Base-by-base conservation (phyloP, 768 basidiomycete species). In the Russula dissimulans region DNA sequence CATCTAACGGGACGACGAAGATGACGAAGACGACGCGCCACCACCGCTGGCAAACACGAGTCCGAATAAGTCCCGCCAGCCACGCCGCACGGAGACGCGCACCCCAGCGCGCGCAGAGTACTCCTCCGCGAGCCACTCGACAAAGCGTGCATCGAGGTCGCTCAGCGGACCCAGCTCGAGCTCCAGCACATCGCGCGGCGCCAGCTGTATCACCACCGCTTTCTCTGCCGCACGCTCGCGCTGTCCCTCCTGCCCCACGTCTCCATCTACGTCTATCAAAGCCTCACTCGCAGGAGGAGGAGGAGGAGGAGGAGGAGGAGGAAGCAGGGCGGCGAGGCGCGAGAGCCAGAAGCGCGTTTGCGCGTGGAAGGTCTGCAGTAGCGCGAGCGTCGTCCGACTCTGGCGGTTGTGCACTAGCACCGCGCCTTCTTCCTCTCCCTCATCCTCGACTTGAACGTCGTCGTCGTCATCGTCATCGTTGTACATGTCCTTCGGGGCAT, bases 91-190 rank as follows among this genome's bases (percentile, higher is more conserved):
- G 32, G 73, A 68, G 34, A 78, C 70, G 15, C 42, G 68, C 32
- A 78, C 70, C n/a, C 65, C 31, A 17, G 43, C 62, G 0, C 78
- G 77, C 2, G 76, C 76, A 4, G 78, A 82, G 60, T 87, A 87
- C 70, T 88, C 86, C 53, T 78, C 77, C 1, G 77, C 81, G 17
- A 93, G 74, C 87, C 88, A 91, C 69, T 89, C 87, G 38, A 91
- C 72, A 68, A 91, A 91, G 45, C 75, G 76, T n/a, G 78, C 84
- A 62, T 92, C 90, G 49, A 84, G 68, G 5, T 76, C 73, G 67
- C 89, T 92, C 59, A 89, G 71, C 7, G 89, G 84, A 1, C 88
- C 85, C 0, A 92, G 78, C 68, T 87, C 87, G 49, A 92, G 84
- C 14, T 81, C 75, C 65, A 78, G 82, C 45, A 79, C 69, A 36